A percentile compares a stretch with the other conserved stretches of the same genome.
These are phyloP conservation scores for Bullera alba DNA, from an alignment of 768 basidiomycete species.

Conservation along the genomic window DNA sequence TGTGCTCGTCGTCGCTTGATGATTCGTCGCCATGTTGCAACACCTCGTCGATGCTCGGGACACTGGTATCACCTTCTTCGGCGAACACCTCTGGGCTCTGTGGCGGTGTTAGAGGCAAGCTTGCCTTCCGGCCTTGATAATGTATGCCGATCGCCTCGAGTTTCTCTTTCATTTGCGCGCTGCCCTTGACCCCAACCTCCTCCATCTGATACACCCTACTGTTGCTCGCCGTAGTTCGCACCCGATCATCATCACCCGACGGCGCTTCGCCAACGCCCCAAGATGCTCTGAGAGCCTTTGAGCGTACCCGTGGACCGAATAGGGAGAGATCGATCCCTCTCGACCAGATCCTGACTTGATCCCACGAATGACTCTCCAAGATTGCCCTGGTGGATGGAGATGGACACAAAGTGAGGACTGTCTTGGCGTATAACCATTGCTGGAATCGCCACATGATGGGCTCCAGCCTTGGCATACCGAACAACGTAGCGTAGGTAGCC, in stretches of 20 bases:
- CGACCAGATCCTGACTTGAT: constrained; percentile 47
- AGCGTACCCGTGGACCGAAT: constrained; percentile 43
- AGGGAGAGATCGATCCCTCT: constrained; percentile 47
- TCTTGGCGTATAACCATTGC: constrained; percentile 42
- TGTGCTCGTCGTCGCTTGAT: background rate
- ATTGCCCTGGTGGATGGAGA: constrained; percentile 47
- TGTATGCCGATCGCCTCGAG: constrained; percentile 1
- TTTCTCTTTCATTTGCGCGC: background rate
- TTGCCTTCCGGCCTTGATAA: constrained; percentile 16
- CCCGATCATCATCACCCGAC: background rate
- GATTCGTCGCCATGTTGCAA: background rate
- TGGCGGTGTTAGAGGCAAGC: constrained; percentile 25
- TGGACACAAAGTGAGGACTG: constrained; percentile 47
- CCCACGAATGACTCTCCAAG: constrained; percentile 42
- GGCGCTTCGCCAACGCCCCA: constrained; percentile 36
- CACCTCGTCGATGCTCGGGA: background rate
- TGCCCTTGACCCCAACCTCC: background rate
- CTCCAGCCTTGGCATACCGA: constrained; percentile 48
- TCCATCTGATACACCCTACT: background rate
- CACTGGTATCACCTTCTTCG: background rate
- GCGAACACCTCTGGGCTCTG: constrained; percentile 6
- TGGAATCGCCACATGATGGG: constrained; percentile 48
- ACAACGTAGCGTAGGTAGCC: constrained; percentile 48
- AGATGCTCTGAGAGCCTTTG: constrained; percentile 25
- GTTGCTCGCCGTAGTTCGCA: background rate